Percentiles rank a stretch among this genome's conserved stretches.
Evolutionary conservation across 345 rosid species (phyloP).

Genomic region (Syzygium jambos): DNA sequence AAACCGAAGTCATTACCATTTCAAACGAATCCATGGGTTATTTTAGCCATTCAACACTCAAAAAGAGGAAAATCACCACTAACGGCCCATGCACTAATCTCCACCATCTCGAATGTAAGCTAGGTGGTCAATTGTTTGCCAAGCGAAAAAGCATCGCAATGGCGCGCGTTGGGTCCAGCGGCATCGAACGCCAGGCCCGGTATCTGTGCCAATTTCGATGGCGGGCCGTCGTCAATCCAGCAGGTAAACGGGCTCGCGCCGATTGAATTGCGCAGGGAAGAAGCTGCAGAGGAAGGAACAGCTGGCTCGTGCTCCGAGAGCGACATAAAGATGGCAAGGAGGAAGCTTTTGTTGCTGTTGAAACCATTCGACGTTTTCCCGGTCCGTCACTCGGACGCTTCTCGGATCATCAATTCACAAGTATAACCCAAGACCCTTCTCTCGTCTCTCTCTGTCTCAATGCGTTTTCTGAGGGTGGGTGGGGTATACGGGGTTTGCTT

Average conservation of each 20-base stretch:
- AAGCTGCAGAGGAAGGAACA: neutral
- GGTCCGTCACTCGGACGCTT: constrained; percentile 19
- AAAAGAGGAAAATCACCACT: too few relatives aligned
- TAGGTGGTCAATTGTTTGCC: neutral
- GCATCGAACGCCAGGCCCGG: neutral
- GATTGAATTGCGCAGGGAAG: neutral
- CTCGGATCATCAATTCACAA: constrained; percentile 39
- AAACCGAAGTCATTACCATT: too few relatives aligned
- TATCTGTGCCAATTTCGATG: neutral
- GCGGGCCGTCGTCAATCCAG: neutral
- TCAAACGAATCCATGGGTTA: too few relatives aligned
- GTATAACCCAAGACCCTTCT: constrained; percentile 10
- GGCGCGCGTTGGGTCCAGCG: neutral
- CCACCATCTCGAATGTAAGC: neutral
- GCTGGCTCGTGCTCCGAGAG: neutral
- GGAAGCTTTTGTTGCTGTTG: constrained; percentile 56
- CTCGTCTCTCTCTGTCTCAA: neutral
- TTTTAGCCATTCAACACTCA: too few relatives aligned
- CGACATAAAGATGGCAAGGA: neutral
- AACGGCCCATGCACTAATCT: too few relatives aligned
- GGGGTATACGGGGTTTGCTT: neutral
- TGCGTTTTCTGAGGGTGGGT: neutral
- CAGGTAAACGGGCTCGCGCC: neutral
- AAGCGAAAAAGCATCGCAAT: neutral
- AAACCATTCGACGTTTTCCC: constrained; percentile 71